Evolutionary conservation across 2,329 filamentous ascomycete species (phyloP), one percentile per base, ranked within the genome.

Genomic region (Pseudohalonectria lignicola): DNA sequence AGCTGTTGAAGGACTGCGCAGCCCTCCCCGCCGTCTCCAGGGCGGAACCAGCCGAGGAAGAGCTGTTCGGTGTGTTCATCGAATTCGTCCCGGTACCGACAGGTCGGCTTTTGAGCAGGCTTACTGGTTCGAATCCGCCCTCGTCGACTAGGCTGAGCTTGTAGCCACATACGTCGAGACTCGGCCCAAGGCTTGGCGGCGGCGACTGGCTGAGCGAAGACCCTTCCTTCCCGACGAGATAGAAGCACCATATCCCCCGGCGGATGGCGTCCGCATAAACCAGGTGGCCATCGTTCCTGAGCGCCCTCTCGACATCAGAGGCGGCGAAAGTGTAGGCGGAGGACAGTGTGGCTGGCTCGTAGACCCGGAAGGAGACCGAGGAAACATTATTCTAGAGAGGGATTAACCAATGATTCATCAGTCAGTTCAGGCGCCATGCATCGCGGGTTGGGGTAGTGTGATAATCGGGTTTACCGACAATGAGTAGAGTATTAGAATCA

Each of bases 401-500:
- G 11, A n/a, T n/a, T n/a, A n/a, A n/a, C n/a, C n/a, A n/a, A n/a
- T n/a, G n/a, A n/a, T n/a, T n/a, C n/a, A n/a, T n/a, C n/a, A n/a
- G n/a, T n/a, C n/a, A n/a, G n/a, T n/a, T n/a, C n/a, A n/a, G n/a
- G n/a, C n/a, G n/a, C n/a, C n/a, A n/a, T n/a, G n/a, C n/a, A n/a
- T n/a, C n/a, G n/a, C n/a, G n/a, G n/a, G n/a, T n/a, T n/a, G n/a
- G n/a, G n/a, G n/a, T n/a, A n/a, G n/a, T n/a, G n/a, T n/a, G n/a
- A n/a, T n/a, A n/a, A n/a, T n/a, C n/a, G n/a, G n/a, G n/a, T n/a
- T n/a, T n/a, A n/a, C n/a, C 50, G 47, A 77, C 74, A 61, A 76
- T 64, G 51, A 74, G 60, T 50, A 78, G 59, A 43, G 65, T 66
- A 59, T 78, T 78, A 53, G 74, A 78, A 52, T 75, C 71, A 57